Evolutionary conservation across 2,329 filamentous ascomycete species (phyloP).

Genomic region (Sporothrix phasma): DNA sequence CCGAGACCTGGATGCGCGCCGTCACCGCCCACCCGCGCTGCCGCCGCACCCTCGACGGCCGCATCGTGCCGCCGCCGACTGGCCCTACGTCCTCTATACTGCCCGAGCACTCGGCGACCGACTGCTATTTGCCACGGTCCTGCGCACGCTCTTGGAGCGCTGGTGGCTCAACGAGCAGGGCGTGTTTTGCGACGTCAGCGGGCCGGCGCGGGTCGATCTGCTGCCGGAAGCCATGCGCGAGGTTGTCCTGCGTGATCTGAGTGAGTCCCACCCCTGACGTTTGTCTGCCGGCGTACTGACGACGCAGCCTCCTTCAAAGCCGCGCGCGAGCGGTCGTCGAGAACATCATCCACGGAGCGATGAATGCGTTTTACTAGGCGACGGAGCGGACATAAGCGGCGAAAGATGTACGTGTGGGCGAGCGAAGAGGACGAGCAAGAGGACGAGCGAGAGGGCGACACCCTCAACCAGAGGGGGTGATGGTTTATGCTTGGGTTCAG

Average conservation of each 20-base stretch:
- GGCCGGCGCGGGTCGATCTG: not conserved
- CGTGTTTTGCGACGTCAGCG: constrained; percentile 8
- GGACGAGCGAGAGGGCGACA: too few relatives aligned
- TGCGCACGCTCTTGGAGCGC: constrained; percentile 16
- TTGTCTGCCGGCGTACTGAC: not conserved
- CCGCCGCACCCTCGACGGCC: constrained; percentile 8
- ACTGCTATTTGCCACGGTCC: constrained; percentile 1
- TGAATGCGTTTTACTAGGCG: not conserved
- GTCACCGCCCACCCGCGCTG: constrained; percentile 6
- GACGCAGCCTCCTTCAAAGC: not conserved
- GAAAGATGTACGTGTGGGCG: not conserved
- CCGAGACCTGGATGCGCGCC: constrained; percentile 12
- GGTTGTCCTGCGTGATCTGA: constrained; percentile 7
- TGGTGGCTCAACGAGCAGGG: constrained; percentile 13
- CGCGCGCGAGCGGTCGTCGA: constrained; percentile 10
- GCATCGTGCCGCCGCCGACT: not conserved
- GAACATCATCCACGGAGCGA: constrained; percentile 4
- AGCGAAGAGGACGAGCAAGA: not conserved
- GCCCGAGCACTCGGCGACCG: constrained; percentile 11
- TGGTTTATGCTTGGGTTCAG: not conserved
- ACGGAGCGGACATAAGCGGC: not conserved
- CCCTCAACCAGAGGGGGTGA: too few relatives aligned
- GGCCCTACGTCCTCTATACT: constrained; percentile 15
- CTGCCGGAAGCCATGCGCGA: constrained; percentile 12
- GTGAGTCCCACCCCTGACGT: not conserved